Percentiles rank a stretch among this genome's conserved stretches.
Conservation (phyloP, 768 basidiomycete species). For the Phaeotremella skinneri region DNA sequence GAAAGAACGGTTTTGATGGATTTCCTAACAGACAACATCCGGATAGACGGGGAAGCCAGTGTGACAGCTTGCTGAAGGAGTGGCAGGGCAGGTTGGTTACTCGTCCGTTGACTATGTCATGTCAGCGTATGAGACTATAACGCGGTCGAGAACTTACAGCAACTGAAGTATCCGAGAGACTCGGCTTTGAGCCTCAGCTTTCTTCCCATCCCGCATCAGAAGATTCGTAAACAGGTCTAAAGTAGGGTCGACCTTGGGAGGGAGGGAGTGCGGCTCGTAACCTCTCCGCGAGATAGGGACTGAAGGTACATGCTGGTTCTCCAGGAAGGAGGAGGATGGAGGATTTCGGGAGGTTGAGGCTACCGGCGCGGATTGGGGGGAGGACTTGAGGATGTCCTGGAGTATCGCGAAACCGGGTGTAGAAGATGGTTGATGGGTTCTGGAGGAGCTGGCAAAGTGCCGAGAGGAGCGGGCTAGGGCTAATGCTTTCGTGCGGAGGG, state of each 20-base stretch:
- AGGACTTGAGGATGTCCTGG: slow-evolving; percentile 15
- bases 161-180: slow-evolving; percentile 34
- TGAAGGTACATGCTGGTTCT: neutral
- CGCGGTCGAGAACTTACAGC: slow-evolving; percentile 31
- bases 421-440: neutral
- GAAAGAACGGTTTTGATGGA: slow-evolving; percentile 66
- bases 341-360: slow-evolving; percentile 1
- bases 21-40: slow-evolving; percentile 59
- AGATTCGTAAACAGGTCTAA: slow-evolving; percentile 49
- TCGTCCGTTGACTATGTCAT: slow-evolving; percentile 72
- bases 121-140: neutral
- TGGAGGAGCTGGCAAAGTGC: neutral
- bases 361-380: slow-evolving; percentile 8
- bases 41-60: slow-evolving; percentile 68
- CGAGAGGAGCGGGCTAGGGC: neutral
- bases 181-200: slow-evolving; percentile 41
- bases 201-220: slow-evolving; percentile 50
- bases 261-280: slow-evolving; percentile 33
- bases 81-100: slow-evolving; percentile 73
- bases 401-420: slow-evolving; percentile 15
- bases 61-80: slow-evolving; percentile 72
- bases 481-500: slow-evolving; percentile 7
- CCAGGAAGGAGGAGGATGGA: slow-evolving; percentile 10
- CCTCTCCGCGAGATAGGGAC: slow-evolving; percentile 16
- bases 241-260: slow-evolving; percentile 45